Percentiles rank a stretch among this genome's conserved stretches.
phyloP scores from a whole-genome alignment of 75 land plant genomes.

The Picea sitchensis region DNA sequence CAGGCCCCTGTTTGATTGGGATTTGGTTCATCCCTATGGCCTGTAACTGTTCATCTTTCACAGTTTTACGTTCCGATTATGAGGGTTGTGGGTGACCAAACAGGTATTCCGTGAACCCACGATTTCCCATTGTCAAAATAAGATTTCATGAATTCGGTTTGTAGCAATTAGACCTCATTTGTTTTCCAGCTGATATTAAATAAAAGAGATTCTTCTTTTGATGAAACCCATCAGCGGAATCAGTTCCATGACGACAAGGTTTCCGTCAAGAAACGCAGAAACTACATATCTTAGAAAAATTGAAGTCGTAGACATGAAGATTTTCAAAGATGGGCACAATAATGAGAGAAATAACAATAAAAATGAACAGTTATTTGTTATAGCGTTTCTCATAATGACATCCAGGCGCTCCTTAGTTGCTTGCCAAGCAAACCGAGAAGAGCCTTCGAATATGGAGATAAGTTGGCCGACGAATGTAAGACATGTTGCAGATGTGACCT shows the following conservation, averaged over 20 bases:
- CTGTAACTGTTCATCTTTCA: no score
- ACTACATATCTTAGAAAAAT: background rate
- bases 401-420: constrained; percentile 46
- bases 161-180: no score
- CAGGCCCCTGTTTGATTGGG: no score
- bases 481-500: constrained; percentile 77
- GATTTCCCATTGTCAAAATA: no score
- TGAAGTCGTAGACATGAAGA: background rate
- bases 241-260: background rate
- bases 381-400: constrained; percentile 48
- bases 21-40: no score
- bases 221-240: background rate
- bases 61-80: no score
- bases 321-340: constrained; percentile 2
- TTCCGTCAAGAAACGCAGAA: background rate
- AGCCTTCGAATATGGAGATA: constrained; percentile 45
- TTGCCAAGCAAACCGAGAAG: constrained; percentile 35
- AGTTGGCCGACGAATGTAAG: constrained; percentile 71
- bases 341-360: background rate
- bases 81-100: no score
- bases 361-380: constrained; percentile 32
- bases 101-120: no score
- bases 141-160: no score
- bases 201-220: background rate
- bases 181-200: no score